phyloP scores from a whole-genome alignment of 2,329 filamentous ascomycete species.

The Phoma sp. region DNA sequence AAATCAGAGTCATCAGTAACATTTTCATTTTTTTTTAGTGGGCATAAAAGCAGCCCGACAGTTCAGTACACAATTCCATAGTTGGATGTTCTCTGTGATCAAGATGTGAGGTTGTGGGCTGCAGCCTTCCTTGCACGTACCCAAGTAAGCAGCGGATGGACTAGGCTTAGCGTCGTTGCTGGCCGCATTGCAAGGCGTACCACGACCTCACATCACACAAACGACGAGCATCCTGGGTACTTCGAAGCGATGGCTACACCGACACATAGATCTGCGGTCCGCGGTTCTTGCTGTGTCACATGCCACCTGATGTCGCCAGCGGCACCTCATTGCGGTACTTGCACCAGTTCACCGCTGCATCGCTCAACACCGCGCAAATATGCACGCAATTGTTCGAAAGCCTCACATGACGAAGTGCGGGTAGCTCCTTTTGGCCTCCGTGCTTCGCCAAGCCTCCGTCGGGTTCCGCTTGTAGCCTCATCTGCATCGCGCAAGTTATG shows the following conservation, averaged over 20 bases:
- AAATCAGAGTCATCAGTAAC: not conserved
- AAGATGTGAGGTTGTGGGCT: conserved; percentile 4
- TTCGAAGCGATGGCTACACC: conserved; percentile 19
- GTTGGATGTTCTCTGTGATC: not conserved
- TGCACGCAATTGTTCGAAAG: conserved; percentile 9
- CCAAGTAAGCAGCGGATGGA: not conserved
- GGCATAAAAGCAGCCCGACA: not conserved
- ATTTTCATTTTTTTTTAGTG: not conserved
- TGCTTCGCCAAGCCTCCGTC: conserved; percentile 8
- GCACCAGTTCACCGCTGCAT: conserved; percentile 18
- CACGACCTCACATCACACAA: conserved; percentile 16
- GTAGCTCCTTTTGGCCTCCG: conserved; percentile 1
- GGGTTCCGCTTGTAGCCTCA: conserved; percentile 11
- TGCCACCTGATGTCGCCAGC: conserved; percentile 1
- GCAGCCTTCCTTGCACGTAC: conserved; percentile 3
- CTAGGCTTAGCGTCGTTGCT: not conserved
- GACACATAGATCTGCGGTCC: conserved; percentile 15
- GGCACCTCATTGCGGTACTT: conserved; percentile 2
- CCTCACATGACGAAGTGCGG: not conserved
- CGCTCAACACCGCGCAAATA: conserved; percentile 12
- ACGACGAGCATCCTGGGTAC: conserved; percentile 17
- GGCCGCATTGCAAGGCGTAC: no score
- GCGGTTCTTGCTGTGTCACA: conserved; percentile 15
- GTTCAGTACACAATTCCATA: not conserved
- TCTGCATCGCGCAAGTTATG: conserved; percentile 6